Evolutionary conservation across 805 yeast species (phyloP).

Genomic region (Candida parachauliodes): DNA sequence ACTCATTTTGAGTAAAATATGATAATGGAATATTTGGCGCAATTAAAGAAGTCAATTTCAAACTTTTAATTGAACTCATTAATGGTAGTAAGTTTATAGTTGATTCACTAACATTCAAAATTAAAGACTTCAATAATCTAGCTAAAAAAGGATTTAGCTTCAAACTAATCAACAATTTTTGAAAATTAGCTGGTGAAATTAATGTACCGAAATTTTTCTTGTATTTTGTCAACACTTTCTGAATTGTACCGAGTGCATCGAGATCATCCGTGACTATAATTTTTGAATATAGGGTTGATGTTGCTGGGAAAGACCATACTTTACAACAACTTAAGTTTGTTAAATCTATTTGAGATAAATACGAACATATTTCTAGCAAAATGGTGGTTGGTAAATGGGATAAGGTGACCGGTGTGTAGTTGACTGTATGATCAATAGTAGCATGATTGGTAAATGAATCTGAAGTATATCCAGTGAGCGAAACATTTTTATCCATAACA

Average conservation of each 20-base stretch:
- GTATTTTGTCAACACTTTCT: slow-evolving; percentile 1
- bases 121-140: not conserved
- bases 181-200: slow-evolving; percentile 1
- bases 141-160: not conserved
- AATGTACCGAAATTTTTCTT: slow-evolving; percentile 2
- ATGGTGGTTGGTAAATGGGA: not conserved
- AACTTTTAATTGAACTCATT: not conserved
- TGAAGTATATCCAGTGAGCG: not conserved
- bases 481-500: not conserved
- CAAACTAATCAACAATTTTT: not conserved
- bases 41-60: slow-evolving; percentile 3
- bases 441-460: no score
- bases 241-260: not conserved
- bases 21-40: slow-evolving; percentile 3
- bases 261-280: slow-evolving; percentile 5
- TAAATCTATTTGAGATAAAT: slow-evolving; percentile 2
- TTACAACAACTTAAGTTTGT: not conserved
- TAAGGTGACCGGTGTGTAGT: not conserved
- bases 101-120: slow-evolving; percentile 2
- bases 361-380: not conserved
- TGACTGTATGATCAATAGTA: no score
- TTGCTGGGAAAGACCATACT: slow-evolving; percentile 4
- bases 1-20: not conserved
- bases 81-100: slow-evolving; percentile 2
- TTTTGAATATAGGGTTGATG: slow-evolving; percentile 2